Conservation (phyloP, 2,329 filamentous ascomycete species). For the Microsporum canis region DNA sequence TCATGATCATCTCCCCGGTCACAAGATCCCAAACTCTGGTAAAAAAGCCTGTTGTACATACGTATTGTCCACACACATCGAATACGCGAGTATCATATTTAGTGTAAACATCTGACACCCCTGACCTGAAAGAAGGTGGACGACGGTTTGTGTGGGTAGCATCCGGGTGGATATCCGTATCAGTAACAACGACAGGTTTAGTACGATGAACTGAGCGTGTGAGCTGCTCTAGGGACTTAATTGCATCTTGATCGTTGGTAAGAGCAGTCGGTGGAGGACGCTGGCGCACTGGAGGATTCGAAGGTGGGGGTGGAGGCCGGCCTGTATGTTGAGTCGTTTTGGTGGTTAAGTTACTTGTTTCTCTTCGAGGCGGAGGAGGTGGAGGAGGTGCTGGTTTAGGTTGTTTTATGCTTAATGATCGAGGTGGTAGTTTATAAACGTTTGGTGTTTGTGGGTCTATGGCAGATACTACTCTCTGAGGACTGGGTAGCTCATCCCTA, state of each 20-base stretch:
- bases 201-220: slow-evolving; percentile 12
- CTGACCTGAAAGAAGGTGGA: slow-evolving; percentile 61
- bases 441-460: neutral
- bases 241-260: neutral
- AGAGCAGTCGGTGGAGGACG: neutral
- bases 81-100: slow-evolving; percentile 80
- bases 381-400: slow-evolving; percentile 21
- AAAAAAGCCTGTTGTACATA: slow-evolving; percentile 75
- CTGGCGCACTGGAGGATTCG: neutral
- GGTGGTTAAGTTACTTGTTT: slow-evolving; percentile 19
- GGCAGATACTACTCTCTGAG: neutral
- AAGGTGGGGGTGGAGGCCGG: neutral
- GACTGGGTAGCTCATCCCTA: neutral
- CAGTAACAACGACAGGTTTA: slow-evolving; percentile 41
- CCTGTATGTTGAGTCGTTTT: slow-evolving; percentile 13
- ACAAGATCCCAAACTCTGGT: slow-evolving; percentile 80
- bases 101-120: slow-evolving; percentile 63
- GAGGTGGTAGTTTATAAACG: neutral
- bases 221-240: neutral
- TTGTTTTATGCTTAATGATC: neutral
- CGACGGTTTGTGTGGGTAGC: slow-evolving; percentile 72
- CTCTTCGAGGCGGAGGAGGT: slow-evolving; percentile 20
- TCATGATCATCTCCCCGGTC: slow-evolving; percentile 72
- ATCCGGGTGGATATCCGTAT: slow-evolving; percentile 59
- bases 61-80: slow-evolving; percentile 75